Evolutionary conservation across 1,284 basidiomycete species (phyloP), one percentile per base, ranked within the genome.

Genomic region (Ganoderma multipileum): DNA sequence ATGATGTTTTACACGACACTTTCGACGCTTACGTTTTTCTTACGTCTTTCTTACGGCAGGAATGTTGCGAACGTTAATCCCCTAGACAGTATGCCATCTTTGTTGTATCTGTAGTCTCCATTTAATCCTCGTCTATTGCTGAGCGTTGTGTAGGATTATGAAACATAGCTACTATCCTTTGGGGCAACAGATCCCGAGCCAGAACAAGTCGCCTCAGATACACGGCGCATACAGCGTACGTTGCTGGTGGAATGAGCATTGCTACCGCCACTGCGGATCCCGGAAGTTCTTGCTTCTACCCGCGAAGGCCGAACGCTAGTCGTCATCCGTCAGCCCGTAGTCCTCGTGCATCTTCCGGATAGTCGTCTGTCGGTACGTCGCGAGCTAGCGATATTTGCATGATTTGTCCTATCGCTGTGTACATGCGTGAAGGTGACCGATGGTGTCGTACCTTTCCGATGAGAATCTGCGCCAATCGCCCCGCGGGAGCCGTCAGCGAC

Each of bases 321-420:
- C 87, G 6, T 80, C 78, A 62, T 79, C 79, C 6, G 80, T 77
- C n/a, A 92, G 81, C n/a, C 83, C 89, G 72, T 86, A 85, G 55
- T 93, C 91, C 63, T 86, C 82, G 74, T 93, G 91, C n/a, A 93
- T 84, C 76, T 92, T 86, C 64, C 88, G 82, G 52, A 94, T 83
- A 0, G 92, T 93, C 11, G 85, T 87, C 73, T 88, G 85, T 70
- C 86, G 87, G 65, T 89, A 81, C 1, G 85, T 77, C 3, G 92
- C 92, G 20, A 94, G 85, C 92, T 93, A 70, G 9, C 14, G 38
- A 52, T 62, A 18, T 38, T 38, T 39, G 61, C 11, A 54, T 47
- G 54, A 66, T 5, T 33, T 26, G 20, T 1, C 9, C 55, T 20
- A 38, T 4, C 3, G 20, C 59, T 20, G 33, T 59, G 38, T 38